Conservation (phyloP, 2,329 filamentous ascomycete genomes). For the Immersiporthe knoxdaviesiana region DNA sequence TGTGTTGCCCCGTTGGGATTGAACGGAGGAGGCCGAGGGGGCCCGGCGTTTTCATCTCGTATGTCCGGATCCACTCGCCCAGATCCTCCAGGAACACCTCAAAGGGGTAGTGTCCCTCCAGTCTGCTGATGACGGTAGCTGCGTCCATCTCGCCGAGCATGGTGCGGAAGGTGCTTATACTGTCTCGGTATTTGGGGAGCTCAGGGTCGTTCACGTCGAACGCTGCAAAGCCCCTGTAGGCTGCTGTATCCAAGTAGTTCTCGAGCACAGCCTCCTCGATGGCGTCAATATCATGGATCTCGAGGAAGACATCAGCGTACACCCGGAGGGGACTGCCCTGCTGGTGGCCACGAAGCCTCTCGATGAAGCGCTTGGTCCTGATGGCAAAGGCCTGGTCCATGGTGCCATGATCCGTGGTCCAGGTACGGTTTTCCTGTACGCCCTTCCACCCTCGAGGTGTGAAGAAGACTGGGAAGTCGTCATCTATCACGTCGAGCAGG, state of each 20-base stretch:
- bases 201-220: slow-evolving; percentile 20
- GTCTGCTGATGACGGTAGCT: slow-evolving; percentile 11
- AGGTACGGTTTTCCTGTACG: slow-evolving; percentile 9
- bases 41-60: slow-evolving; percentile 16
- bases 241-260: slow-evolving; percentile 26
- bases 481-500: slow-evolving; percentile 36
- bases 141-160: slow-evolving; percentile 25
- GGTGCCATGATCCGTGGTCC: slow-evolving; percentile 28
- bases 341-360: slow-evolving; percentile 25
- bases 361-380: slow-evolving; percentile 43
- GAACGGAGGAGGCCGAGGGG: slow-evolving; percentile 5
- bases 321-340: slow-evolving; percentile 28
- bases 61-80: slow-evolving; percentile 23
- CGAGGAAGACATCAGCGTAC: slow-evolving; percentile 38
- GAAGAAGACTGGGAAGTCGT: slow-evolving; percentile 19
- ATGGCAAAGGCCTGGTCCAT: slow-evolving; percentile 40
- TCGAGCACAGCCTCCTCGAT: slow-evolving; percentile 25
- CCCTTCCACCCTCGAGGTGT: slow-evolving; percentile 18
- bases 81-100: slow-evolving; percentile 21
- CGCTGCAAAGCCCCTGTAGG: slow-evolving; percentile 32
- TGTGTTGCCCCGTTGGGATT: background rate
- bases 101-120: slow-evolving; percentile 24
- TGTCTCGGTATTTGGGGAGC: slow-evolving; percentile 19
- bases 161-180: slow-evolving; percentile 19
- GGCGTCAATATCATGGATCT: slow-evolving; percentile 14